Evolutionary conservation across 768 basidiomycete species (phyloP), one percentile per base, ranked within the genome.

Genomic region (Phlebiopsis flavidoalba): DNA sequence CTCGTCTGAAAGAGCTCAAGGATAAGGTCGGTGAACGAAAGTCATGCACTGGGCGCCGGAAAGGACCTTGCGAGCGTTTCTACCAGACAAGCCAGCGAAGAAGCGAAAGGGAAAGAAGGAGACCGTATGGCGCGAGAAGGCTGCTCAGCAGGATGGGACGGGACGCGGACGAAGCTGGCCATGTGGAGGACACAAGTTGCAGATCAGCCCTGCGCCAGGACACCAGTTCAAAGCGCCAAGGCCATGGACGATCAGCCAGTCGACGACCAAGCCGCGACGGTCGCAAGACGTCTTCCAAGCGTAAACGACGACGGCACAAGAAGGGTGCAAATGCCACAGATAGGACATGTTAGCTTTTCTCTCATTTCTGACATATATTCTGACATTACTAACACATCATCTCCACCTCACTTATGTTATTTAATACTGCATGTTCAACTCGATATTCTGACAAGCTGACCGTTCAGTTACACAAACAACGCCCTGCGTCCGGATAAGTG

Each of bases 1-100:
- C 88, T 50, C 82, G 86, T 64, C 76, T 96, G 49, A 77, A 80
- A 67, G 89, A 94, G 61, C 79, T 97, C 60, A 91, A 89, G 71
- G 70, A 77, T 50, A 84, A 79, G 69, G 70, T 97, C 15, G 67
- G 63, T 24, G 78, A 79, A 60, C 78, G 87, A 19, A n/a, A 64
- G 68, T 8, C 70, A 71, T 22, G 65, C 48, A 19, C 60, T 19
- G 0, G 64, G 52, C 5, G 62, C 58, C n/a, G 63, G 57, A 8
- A 67, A 66, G 53, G 67, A 53, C 57, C 62, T 35, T 55, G 64
- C 56, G 46, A 64, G 57, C 35, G 68, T 37, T n/a, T 17, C 62
- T 58, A 46, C 67, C 8, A 66, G 62, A 56, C 65, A 66, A 49
- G 73, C 71, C 75, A 47, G 67, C 61, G 60, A 88, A 87, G 78